These are phyloP conservation scores for Salinomyces thailandicus DNA, from an alignment of 2,329 filamentous ascomycete species.

Conservation along the genomic window DNA sequence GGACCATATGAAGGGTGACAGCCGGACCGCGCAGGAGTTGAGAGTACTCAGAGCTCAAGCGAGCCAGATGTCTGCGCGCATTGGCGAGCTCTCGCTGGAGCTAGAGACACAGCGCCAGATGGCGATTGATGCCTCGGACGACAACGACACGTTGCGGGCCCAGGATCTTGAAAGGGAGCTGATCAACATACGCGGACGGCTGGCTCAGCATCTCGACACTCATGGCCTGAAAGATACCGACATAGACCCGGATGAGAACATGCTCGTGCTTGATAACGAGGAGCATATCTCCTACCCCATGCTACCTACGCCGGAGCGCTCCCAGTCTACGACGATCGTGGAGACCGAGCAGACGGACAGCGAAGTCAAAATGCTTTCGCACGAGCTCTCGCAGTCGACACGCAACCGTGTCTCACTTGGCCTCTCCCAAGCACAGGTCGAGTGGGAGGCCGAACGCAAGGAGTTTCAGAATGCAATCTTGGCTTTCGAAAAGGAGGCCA, in stretches of 20 bases:
- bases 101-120: slow-evolving; percentile 29
- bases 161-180: slow-evolving; percentile 23
- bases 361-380: slow-evolving; percentile 3
- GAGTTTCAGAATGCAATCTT: slow-evolving; percentile 32
- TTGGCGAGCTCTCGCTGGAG: slow-evolving; percentile 25
- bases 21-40: slow-evolving; percentile 19
- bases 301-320: slow-evolving; percentile 8
- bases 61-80: slow-evolving; percentile 23
- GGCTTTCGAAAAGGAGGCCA: slow-evolving; percentile 28
- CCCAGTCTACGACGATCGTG: slow-evolving; percentile 2
- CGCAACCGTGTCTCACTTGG: slow-evolving; percentile 6
- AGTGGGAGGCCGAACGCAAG: slow-evolving; percentile 22
- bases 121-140: slow-evolving; percentile 29
- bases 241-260: slow-evolving; percentile 19
- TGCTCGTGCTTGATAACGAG: slow-evolving; percentile 22
- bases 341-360: slow-evolving; percentile 3
- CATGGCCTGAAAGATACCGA: slow-evolving; percentile 12
- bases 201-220: slow-evolving; percentile 18
- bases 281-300: slow-evolving; percentile 18
- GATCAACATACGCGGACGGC: slow-evolving; percentile 22
- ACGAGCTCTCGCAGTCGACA: slow-evolving; percentile 1
- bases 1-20: slow-evolving; percentile 23
- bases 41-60: slow-evolving; percentile 29
- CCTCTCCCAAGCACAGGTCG: slow-evolving; percentile 5
- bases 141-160: slow-evolving; percentile 25